Conservation (phyloP, 225 moss, liverwort and hornwort genomes). For the Bryum argenteum region DNA sequence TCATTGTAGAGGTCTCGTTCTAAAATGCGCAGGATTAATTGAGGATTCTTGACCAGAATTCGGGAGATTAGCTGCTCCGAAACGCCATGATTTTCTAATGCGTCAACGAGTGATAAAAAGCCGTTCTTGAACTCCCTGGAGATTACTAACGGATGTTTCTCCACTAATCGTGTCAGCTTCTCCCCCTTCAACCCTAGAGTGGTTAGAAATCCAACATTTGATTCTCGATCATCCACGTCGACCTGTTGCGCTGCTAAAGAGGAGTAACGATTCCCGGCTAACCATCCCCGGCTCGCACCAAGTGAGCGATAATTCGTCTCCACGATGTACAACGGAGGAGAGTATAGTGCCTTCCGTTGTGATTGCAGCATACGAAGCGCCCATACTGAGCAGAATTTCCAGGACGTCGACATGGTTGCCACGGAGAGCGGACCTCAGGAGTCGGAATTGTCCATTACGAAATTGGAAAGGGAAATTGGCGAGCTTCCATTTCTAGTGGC, state of each 20-base stretch:
- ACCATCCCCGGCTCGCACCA: constrained; percentile 21
- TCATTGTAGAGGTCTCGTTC: constrained; percentile 37
- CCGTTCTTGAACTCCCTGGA: constrained; percentile 34
- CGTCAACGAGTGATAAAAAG: constrained; percentile 24
- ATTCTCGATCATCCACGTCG: constrained; percentile 31
- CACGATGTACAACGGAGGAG: not conserved
- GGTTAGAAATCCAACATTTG: constrained; percentile 25
- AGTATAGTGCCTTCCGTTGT: not conserved
- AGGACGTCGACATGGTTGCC: constrained; percentile 28
- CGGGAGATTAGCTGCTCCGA: constrained; percentile 33
- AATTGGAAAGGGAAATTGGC: not conserved
- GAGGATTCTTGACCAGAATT: constrained; percentile 45
- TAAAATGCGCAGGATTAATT: constrained; percentile 37
- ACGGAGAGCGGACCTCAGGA: not conserved
- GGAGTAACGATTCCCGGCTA: constrained; percentile 6
- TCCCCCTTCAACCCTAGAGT: constrained; percentile 39
- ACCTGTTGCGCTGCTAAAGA: constrained; percentile 32
- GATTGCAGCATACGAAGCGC: constrained; percentile 37
- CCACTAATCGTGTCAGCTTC: constrained; percentile 28
- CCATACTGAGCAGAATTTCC: constrained; percentile 28
- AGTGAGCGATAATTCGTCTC: not conserved
- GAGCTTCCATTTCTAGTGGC: not conserved
- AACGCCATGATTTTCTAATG: constrained; percentile 25
- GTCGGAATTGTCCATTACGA: not conserved
- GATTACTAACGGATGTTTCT: constrained; percentile 40